Evolutionary conservation across 306 rosid species (phyloP).

Genomic region (Crotalaria pallida): DNA sequence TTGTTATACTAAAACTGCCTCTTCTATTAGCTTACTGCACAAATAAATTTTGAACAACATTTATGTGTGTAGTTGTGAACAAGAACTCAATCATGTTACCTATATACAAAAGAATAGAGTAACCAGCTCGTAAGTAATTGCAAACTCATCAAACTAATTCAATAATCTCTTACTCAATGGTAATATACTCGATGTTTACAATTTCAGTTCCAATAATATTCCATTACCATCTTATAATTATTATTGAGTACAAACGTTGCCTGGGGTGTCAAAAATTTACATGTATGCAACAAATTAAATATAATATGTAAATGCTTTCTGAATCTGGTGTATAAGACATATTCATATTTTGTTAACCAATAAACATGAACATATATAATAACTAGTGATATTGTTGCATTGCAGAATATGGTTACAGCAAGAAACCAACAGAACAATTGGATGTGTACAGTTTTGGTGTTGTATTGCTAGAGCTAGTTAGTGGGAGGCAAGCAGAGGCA

Average conservation of each 20-base stretch:
- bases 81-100: too few species aligned
- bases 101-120: background rate
- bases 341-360: background rate
- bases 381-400: slow-evolving; percentile 12
- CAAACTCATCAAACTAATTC: too few species aligned
- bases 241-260: background rate
- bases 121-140: background rate
- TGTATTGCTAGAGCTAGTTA: slow-evolving; percentile 75
- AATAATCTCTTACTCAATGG: too few species aligned
- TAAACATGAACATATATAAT: background rate
- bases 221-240: background rate
- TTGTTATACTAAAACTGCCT: background rate
- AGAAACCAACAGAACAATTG: slow-evolving; percentile 69
- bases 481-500: slow-evolving; percentile 73
- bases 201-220: background rate
- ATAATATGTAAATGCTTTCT: background rate
- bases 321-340: background rate
- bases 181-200: background rate
- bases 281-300: background rate
- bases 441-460: slow-evolving; percentile 94
- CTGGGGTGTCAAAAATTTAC: background rate
- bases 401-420: slow-evolving; percentile 78
- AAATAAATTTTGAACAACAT: background rate
- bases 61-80: too few species aligned
- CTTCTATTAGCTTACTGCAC: background rate